These are phyloP conservation scores for Lachnellula arida DNA, from an alignment of 2,329 filamentous ascomycete genomes.

Conservation along the genomic window DNA sequence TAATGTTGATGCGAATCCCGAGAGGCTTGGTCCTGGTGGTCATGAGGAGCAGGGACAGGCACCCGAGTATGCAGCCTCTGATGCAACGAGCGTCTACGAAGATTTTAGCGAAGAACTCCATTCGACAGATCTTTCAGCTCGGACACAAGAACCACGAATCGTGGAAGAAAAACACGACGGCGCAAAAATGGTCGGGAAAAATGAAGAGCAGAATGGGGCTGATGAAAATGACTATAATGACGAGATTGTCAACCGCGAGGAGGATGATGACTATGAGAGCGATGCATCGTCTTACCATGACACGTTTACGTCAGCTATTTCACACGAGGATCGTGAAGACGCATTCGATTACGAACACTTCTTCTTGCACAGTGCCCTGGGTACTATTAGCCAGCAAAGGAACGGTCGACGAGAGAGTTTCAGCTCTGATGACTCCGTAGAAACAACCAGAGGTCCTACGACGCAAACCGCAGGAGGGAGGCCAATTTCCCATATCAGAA, in stretches of 20 bases:
- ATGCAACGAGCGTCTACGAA: constrained; percentile 28
- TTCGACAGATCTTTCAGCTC: constrained; percentile 4
- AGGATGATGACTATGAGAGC: constrained; percentile 47
- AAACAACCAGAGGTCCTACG: constrained; percentile 52
- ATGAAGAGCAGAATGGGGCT: constrained; percentile 29
- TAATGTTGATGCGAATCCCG: neutral
- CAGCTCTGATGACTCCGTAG: constrained; percentile 56
- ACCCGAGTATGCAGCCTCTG: constrained; percentile 21
- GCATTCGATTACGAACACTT: constrained; percentile 97
- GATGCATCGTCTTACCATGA: constrained; percentile 61
- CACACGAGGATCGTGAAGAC: constrained; percentile 89
- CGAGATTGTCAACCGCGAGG: constrained; percentile 30
- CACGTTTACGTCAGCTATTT: constrained; percentile 53
- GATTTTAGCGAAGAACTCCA: constrained; percentile 22
- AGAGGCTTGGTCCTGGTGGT: neutral
- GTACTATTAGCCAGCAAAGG: constrained; percentile 60
- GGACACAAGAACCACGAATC: constrained; percentile 6
- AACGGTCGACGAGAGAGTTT: constrained; percentile 45
- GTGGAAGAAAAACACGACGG: constrained; percentile 10
- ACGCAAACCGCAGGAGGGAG: constrained; percentile 14
- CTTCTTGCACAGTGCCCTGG: constrained; percentile 89
- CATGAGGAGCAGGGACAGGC: neutral
- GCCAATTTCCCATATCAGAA: constrained; percentile 39
- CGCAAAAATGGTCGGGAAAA: constrained; percentile 12
- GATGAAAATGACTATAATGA: constrained; percentile 37